These are phyloP conservation scores for Ocimum tenuiflorum DNA, from an alignment of 257 asterid genomes.

Conservation along the genomic window DNA sequence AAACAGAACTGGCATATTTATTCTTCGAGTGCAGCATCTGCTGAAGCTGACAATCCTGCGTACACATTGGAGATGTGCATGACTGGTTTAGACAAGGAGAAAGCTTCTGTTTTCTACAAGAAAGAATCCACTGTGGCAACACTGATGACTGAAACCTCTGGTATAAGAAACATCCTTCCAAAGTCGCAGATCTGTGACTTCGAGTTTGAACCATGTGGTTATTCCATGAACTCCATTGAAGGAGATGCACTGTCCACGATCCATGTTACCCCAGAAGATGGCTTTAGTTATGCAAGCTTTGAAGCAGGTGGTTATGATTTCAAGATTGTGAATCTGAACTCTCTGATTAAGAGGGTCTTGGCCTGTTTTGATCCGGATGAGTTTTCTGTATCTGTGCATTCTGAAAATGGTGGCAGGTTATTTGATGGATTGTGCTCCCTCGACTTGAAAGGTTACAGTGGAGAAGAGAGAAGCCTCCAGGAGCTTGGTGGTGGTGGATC, in stretches of 20 bases:
- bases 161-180: constrained; percentile 43
- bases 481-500: constrained; percentile 60
- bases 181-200: constrained; percentile 63
- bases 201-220: constrained; percentile 86
- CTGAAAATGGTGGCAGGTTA: constrained; percentile 31
- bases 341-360: constrained; percentile 55
- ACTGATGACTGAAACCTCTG: constrained; percentile 56
- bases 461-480: constrained; percentile 37
- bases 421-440: constrained; percentile 26
- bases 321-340: constrained; percentile 29
- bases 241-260: constrained; percentile 60
- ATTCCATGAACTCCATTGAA: constrained; percentile 78
- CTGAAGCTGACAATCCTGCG: no score
- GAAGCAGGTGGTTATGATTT: constrained; percentile 73
- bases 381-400: constrained; percentile 55
- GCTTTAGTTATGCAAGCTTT: constrained; percentile 79
- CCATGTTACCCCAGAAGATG: constrained; percentile 94
- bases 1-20: no score
- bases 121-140: not conserved
- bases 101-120: no score
- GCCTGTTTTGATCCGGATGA: constrained; percentile 55
- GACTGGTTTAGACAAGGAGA: constrained; percentile 65
- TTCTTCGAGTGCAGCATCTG: no score
- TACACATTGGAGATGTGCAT: constrained; percentile 70
- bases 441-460: constrained; percentile 39